A percentile compares a stretch with the other conserved stretches of the same genome.
These are phyloP conservation scores for Xylariaceae sp. DNA, from an alignment of 2,329 filamentous ascomycete species.

Conservation along the genomic window DNA sequence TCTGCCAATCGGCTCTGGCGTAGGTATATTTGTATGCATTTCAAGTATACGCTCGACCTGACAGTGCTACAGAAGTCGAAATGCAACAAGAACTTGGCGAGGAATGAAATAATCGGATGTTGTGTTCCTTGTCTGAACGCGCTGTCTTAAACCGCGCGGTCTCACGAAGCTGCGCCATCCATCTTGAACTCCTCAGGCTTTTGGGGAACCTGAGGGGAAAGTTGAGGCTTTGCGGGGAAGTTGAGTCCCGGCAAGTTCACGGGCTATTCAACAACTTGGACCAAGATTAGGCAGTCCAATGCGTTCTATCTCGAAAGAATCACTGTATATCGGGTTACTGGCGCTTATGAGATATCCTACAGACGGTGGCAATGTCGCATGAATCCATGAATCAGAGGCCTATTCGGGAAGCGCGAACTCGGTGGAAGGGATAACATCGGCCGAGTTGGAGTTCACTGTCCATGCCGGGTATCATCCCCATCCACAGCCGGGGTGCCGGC, in stretches of 20 bases:
- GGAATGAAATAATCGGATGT: constrained; percentile 29
- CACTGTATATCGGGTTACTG: no score
- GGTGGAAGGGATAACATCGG: constrained; percentile 12
- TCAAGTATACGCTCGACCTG: neutral
- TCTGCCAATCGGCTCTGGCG: constrained; percentile 68
- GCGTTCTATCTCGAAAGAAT: neutral
- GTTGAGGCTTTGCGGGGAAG: neutral
- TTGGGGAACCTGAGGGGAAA: neutral
- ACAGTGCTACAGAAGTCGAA: constrained; percentile 41
- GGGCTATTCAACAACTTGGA: neutral
- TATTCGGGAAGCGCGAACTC: neutral
- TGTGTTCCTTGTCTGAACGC: neutral
- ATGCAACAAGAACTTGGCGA: constrained; percentile 49
- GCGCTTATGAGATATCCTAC: no score
- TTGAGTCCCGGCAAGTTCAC: neutral
- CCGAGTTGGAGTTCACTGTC: constrained; percentile 7
- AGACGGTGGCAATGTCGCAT: no score
- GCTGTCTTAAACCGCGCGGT: no score
- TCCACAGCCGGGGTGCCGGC: neutral
- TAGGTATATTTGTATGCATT: constrained; percentile 35
- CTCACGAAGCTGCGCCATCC: no score
- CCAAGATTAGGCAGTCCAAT: no score
- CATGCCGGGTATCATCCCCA: neutral
- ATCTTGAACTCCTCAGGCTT: neutral
- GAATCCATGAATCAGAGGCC: no score